Conservation (phyloP, 208 protist species). For the Trypanosoma caninum region DNA sequence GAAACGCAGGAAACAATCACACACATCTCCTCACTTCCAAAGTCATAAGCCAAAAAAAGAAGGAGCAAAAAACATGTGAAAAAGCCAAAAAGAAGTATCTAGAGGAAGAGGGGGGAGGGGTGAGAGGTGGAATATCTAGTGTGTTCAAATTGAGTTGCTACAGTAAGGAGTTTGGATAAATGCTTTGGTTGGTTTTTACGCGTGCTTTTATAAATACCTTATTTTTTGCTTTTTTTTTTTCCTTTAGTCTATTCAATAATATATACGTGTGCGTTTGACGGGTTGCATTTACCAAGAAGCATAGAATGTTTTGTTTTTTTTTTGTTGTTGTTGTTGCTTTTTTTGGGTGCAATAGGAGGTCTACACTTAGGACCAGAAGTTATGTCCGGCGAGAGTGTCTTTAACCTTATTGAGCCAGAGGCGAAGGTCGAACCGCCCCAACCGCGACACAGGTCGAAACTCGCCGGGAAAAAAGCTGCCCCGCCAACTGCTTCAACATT, state of each 20-base stretch:
- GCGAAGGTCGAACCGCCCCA: constrained; percentile 9
- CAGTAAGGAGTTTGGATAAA: too few relatives aligned
- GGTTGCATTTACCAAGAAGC: too few relatives aligned
- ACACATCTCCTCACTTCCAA: constrained; percentile 57
- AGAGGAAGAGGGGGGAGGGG: not conserved
- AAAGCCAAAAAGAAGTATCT: not conserved
- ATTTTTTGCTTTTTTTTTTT: too few relatives aligned
- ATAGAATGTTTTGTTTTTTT: constrained; percentile 11
- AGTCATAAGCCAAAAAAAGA: constrained; percentile 1
- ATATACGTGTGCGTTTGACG: too few relatives aligned
- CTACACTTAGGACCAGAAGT: not conserved
- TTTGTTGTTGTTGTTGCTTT: constrained; percentile 14
- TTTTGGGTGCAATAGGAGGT: not conserved
- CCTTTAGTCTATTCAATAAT: too few relatives aligned
- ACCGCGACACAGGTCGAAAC: constrained; percentile 22
- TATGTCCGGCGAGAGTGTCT: constrained; percentile 91
- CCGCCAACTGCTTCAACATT: constrained; percentile 87
- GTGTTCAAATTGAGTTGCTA: too few relatives aligned
- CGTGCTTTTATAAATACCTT: too few relatives aligned
- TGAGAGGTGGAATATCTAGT: too few relatives aligned
- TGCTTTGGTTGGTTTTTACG: too few relatives aligned
- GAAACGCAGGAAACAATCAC: constrained; percentile 37
- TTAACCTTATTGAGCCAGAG: constrained; percentile 60
- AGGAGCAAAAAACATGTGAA: not conserved
- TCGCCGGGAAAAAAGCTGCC: constrained; percentile 38